Conservation (phyloP, 257 asterid genomes). For the Eustoma russellianum region DNA sequence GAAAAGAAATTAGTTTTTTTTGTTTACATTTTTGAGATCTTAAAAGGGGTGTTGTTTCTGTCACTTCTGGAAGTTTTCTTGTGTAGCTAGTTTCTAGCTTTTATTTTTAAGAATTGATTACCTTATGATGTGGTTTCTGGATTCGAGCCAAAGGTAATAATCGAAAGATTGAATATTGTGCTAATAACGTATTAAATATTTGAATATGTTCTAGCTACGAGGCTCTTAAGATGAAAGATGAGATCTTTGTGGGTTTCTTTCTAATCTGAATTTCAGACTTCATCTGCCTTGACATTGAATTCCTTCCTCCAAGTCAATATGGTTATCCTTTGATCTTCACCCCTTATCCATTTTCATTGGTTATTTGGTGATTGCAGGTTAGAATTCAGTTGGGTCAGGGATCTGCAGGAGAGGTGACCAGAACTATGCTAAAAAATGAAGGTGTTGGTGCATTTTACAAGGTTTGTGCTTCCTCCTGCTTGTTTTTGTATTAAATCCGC, state of each 20-base stretch:
- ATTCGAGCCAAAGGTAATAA: no score
- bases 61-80: no score
- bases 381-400: slow-evolving; percentile 95
- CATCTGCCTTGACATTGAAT: background rate
- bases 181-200: no score
- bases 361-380: slow-evolving; percentile 40
- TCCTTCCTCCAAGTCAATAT: no score
- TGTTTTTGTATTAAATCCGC: no score
- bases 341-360: background rate
- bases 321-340: background rate
- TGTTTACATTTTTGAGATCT: background rate
- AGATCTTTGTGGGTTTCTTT: background rate
- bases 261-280: background rate
- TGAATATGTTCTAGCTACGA: no score
- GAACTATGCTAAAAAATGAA: slow-evolving; percentile 65
- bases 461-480: slow-evolving; percentile 28
- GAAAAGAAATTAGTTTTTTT: background rate
- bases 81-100: no score
- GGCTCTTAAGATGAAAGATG: background rate
- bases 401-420: slow-evolving; percentile 61
- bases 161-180: no score
- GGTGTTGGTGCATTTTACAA: slow-evolving; percentile 82
- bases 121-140: no score
- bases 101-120: no score
- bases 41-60: no score